Conservation (phyloP, 371 early-diverging fungal species). For the Mortierella sp. region DNA sequence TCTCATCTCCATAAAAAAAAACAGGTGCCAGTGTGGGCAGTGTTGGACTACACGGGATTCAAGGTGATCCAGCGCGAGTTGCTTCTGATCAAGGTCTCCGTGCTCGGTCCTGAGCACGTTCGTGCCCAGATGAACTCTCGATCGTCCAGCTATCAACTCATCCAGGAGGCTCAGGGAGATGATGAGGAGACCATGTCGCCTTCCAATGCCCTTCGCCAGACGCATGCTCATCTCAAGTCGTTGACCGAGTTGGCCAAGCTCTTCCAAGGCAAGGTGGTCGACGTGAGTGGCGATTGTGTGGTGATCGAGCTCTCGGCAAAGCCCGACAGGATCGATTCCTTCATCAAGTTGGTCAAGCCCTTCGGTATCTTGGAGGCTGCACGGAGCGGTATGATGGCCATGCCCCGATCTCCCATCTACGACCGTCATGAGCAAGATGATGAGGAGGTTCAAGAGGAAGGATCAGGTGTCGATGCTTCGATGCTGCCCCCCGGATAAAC, state of each 20-base stretch:
- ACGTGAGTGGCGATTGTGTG: constrained; percentile 85
- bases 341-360: constrained; percentile 91
- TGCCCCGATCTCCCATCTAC: constrained; percentile 88
- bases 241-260: constrained; percentile 84
- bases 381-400: constrained; percentile 94
- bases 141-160: constrained; percentile 48
- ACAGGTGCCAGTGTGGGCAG: constrained; percentile 96
- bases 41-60: constrained; percentile 90
- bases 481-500: constrained; percentile 92
- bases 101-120: constrained; percentile 79
- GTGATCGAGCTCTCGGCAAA: constrained; percentile 91
- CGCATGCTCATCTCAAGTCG: constrained; percentile 83
- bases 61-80: constrained; percentile 91
- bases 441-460: constrained; percentile 64
- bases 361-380: constrained; percentile 96
- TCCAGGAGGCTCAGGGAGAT: constrained; percentile 55
- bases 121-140: constrained; percentile 60
- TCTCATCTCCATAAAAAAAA: background rate
- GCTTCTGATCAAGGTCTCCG: constrained; percentile 91
- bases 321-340: constrained; percentile 86
- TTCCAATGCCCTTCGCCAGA: constrained; percentile 66
- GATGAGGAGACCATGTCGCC: constrained; percentile 60
- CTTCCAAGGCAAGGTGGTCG: constrained; percentile 91
- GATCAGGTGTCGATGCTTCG: constrained; percentile 80
- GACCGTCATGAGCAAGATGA: constrained; percentile 73